Evolutionary conservation across 2,329 filamentous ascomycete species (phyloP).

Genomic region (Hymenoscyphus repandus): DNA sequence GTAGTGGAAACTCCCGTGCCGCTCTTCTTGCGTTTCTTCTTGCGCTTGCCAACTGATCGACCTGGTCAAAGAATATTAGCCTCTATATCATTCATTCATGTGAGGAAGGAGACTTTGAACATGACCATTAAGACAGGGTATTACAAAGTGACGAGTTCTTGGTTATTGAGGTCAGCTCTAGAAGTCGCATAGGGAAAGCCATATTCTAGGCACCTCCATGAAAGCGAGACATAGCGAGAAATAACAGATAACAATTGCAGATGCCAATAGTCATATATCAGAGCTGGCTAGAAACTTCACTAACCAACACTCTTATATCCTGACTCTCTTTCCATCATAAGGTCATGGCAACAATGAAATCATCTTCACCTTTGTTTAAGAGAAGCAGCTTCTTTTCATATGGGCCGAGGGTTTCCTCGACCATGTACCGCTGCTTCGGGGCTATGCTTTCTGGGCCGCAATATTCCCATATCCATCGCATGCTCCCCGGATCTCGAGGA

Average conservation of each 20-base stretch:
- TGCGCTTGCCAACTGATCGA: background rate
- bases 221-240: too few species aligned
- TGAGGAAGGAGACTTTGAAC: background rate
- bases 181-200: too few species aligned
- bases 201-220: too few species aligned
- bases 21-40: constrained; percentile 1
- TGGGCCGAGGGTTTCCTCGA: constrained; percentile 49
- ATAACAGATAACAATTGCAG: too few species aligned
- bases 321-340: background rate
- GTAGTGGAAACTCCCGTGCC: background rate
- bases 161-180: too few species aligned
- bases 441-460: constrained; percentile 39
- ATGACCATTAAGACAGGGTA: too few species aligned
- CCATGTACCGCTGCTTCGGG: constrained; percentile 39
- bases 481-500: constrained; percentile 29
- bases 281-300: background rate
- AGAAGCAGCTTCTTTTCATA: constrained; percentile 46
- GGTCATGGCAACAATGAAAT: background rate
- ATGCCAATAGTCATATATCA: too few species aligned
- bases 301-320: background rate
- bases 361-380: constrained; percentile 31
- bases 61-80: background rate
- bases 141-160: too few species aligned
- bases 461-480: constrained; percentile 52
- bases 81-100: background rate